Evolutionary conservation across 805 yeast species (phyloP).

Genomic region (Candida ascalaphidarum): DNA sequence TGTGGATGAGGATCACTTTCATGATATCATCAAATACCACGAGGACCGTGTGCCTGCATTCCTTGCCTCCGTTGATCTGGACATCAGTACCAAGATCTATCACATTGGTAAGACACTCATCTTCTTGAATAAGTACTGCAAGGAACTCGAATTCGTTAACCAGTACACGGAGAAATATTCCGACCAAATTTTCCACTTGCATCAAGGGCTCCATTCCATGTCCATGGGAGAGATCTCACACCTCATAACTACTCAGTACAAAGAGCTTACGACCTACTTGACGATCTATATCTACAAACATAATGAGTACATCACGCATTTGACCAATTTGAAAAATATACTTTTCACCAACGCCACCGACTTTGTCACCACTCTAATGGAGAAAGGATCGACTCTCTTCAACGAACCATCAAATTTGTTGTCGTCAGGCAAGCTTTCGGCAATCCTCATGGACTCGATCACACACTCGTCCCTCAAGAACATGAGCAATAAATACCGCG

Average conservation of each 20-base stretch:
- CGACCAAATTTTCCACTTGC: conserved; percentile 17
- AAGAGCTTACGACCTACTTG: conserved; percentile 45
- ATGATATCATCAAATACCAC: conserved; percentile 23
- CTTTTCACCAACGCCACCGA: conserved; percentile 75
- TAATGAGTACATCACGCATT: conserved; percentile 41
- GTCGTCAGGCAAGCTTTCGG: conserved; percentile 58
- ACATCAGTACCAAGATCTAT: conserved; percentile 37
- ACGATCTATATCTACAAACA: conserved; percentile 40
- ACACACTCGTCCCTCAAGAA: conserved; percentile 41
- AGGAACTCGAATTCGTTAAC: conserved; percentile 59
- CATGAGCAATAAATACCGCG: conserved; percentile 25
- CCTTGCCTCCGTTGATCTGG: conserved; percentile 17
- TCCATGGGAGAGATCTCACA: conserved; percentile 24
- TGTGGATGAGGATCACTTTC: conserved; percentile 17
- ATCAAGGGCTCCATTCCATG: conserved; percentile 26
- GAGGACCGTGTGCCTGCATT: conserved; percentile 37
- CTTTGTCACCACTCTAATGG: conserved; percentile 59
- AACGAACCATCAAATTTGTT: conserved; percentile 55
- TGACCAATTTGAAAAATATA: conserved; percentile 56
- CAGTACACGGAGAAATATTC: conserved; percentile 28
- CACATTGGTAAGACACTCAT: conserved; percentile 67
- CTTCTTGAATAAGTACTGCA: conserved; percentile 57
- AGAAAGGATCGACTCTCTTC: conserved; percentile 45
- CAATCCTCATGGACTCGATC: conserved; percentile 58
- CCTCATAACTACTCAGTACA: conserved; percentile 33